Evolutionary conservation across 2,329 filamentous ascomycete genomes (phyloP).

Genomic region (Calonectria pauciramosa): DNA sequence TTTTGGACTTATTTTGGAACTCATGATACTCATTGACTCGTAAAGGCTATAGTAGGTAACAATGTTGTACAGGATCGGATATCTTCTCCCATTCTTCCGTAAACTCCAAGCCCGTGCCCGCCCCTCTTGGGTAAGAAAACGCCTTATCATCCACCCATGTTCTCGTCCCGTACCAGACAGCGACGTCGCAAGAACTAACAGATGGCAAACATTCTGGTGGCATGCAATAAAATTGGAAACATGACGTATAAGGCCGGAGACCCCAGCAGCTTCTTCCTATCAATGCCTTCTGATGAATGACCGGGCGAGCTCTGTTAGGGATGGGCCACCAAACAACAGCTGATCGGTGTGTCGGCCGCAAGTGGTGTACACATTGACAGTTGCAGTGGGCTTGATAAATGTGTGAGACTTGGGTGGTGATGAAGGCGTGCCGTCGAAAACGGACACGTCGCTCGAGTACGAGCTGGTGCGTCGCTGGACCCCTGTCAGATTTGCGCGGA

Average conservation of each 20-base stretch:
- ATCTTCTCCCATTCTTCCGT: conserved; percentile 32
- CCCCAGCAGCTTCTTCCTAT: conserved; percentile 13
- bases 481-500: conserved; percentile 36
- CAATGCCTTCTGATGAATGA: conserved; percentile 54
- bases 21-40: conserved; percentile 40
- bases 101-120: conserved; percentile 7
- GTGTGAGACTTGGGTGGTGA: conserved; percentile 50
- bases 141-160: conserved; percentile 27
- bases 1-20: conserved; percentile 7
- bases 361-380: conserved; percentile 66
- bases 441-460: conserved; percentile 47
- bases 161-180: conserved; percentile 47
- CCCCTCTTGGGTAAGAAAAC: conserved; percentile 33
- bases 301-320: conserved; percentile 58
- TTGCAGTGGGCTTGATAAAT: conserved; percentile 54
- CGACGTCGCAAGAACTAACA: conserved; percentile 35
- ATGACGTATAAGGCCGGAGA: not conserved
- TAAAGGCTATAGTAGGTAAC: conserved; percentile 35
- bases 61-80: conserved; percentile 35
- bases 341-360: conserved; percentile 69
- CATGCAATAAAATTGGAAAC: conserved; percentile 12
- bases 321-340: conserved; percentile 65
- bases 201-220: conserved; percentile 22
- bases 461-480: conserved; percentile 46
- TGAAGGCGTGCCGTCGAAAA: conserved; percentile 40